Evolutionary conservation across 2,329 filamentous ascomycete species (phyloP).

Genomic region (Exophiala alcalophila): DNA sequence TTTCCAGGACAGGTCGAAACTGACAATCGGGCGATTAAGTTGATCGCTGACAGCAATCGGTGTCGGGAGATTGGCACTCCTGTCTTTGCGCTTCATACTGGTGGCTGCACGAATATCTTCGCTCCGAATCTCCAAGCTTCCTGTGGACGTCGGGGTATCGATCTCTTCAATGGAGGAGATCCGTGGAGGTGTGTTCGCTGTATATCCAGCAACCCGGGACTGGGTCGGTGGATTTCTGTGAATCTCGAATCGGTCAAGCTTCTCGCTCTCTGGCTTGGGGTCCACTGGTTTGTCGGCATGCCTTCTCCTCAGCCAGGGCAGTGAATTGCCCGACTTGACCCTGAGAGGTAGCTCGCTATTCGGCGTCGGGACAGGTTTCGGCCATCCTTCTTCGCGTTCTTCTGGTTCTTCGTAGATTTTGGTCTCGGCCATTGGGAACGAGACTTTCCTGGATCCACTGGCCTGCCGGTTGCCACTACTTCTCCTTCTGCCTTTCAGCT

Average conservation of each 20-base stretch:
- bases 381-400: conserved; percentile 33
- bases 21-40: conserved; percentile 91
- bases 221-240: conserved; percentile 80
- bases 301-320: conserved; percentile 45
- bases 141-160: conserved; percentile 58
- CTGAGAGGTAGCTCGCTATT: conserved; percentile 49
- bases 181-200: conserved; percentile 56
- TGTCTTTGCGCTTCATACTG: conserved; percentile 81
- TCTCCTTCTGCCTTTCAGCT: conserved; percentile 15
- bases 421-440: conserved; percentile 60
- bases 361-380: conserved; percentile 9
- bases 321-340: conserved; percentile 62
- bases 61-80: conserved; percentile 81
- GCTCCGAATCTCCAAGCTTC: conserved; percentile 77
- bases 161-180: conserved; percentile 30
- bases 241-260: conserved; percentile 65
- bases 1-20: conserved; percentile 83
- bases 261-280: conserved; percentile 40
- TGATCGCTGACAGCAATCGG: conserved; percentile 88
- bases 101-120: conserved; percentile 89
- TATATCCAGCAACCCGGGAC: conserved; percentile 78
- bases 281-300: conserved; percentile 39
- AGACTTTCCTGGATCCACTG: conserved; percentile 45
- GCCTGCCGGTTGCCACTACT: conserved; percentile 33
- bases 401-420: conserved; percentile 84